These are phyloP conservation scores for Amylocarpus encephaloides DNA, from an alignment of 2,329 filamentous ascomycete genomes.

Conservation along the genomic window DNA sequence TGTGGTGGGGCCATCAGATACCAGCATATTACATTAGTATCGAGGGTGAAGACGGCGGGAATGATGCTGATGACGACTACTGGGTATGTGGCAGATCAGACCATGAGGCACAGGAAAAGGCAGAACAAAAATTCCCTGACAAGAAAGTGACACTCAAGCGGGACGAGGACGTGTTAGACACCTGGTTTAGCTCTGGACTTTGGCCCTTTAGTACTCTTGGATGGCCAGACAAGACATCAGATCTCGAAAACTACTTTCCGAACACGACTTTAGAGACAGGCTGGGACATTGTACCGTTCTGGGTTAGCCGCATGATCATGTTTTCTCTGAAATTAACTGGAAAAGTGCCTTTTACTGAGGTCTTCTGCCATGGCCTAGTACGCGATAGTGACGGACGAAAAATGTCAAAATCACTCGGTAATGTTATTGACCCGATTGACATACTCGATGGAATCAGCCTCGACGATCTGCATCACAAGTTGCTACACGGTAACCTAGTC, in stretches of 20 bases:
- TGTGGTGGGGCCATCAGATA: constrained; percentile 96
- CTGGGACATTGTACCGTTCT: constrained; percentile 95
- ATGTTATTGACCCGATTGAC: constrained; percentile 90
- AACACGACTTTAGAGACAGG: constrained; percentile 87
- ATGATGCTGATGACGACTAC: constrained; percentile 50
- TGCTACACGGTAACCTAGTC: constrained; percentile 74
- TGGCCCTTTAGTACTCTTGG: constrained; percentile 94
- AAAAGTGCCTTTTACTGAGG: constrained; percentile 85
- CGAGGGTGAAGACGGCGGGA: constrained; percentile 54
- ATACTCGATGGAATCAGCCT: constrained; percentile 84
- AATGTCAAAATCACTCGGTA: constrained; percentile 95
- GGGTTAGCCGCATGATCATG: constrained; percentile 93
- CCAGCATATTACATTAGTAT: constrained; percentile 86
- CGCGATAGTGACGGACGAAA: constrained; percentile 91
- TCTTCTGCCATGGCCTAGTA: constrained; percentile 91
- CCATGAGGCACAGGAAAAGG: constrained; percentile 75
- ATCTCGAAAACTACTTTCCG: constrained; percentile 78
- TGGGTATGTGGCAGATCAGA: constrained; percentile 82
- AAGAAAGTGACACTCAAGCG: constrained; percentile 75
- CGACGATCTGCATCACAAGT: constrained; percentile 72
- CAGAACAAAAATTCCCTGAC: constrained; percentile 69
- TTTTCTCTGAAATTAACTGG: constrained; percentile 86
- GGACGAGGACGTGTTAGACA: constrained; percentile 90
- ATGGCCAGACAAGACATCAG: constrained; percentile 77
- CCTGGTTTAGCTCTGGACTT: constrained; percentile 90